These are phyloP conservation scores for Taxillus chinensis DNA, from an alignment of 164 flowering plant species.

Conservation along the genomic window DNA sequence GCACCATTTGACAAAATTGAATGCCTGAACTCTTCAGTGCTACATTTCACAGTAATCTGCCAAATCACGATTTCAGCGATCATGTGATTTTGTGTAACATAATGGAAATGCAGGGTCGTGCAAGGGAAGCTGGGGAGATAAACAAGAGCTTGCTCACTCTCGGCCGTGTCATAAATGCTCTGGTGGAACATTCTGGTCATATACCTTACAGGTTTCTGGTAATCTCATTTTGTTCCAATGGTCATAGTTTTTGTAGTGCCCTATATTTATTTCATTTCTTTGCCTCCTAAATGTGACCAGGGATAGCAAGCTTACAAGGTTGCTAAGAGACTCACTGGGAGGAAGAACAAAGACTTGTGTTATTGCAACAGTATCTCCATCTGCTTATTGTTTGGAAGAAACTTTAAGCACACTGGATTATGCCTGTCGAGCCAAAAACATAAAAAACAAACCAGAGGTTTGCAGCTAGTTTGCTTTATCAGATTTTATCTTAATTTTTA, in stretches of 20 bases:
- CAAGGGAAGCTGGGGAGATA: too few species aligned
- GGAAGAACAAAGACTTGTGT: slow-evolving; percentile 85
- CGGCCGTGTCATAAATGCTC: slow-evolving; percentile 80
- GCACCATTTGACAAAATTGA: too few species aligned
- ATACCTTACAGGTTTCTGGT: slow-evolving; percentile 61
- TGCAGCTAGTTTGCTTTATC: neutral
- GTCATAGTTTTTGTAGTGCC: neutral
- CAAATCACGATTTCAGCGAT: too few species aligned
- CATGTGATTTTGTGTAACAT: too few species aligned
- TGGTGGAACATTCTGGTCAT: slow-evolving; percentile 79
- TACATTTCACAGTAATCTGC: too few species aligned
- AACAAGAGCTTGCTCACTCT: slow-evolving; percentile 87
- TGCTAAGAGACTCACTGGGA: slow-evolving; percentile 71
- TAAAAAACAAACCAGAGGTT: slow-evolving; percentile 83
- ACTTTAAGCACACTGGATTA: slow-evolving; percentile 78
- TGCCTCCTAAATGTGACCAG: slow-evolving; percentile 21
- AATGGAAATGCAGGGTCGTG: slow-evolving; percentile 39
- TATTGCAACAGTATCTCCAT: slow-evolving; percentile 75
- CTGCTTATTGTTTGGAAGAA: slow-evolving; percentile 63
- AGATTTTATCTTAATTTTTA: slow-evolving; percentile 6
- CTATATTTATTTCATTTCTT: neutral
- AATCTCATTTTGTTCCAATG: neutral
- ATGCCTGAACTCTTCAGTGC: too few species aligned
- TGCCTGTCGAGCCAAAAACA: slow-evolving; percentile 73
- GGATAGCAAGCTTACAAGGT: slow-evolving; percentile 77